A percentile compares a stretch with the other conserved stretches of the same genome.
Evolutionary conservation across 306 rosid species (phyloP).

Genomic region (Coriaria nepalensis): DNA sequence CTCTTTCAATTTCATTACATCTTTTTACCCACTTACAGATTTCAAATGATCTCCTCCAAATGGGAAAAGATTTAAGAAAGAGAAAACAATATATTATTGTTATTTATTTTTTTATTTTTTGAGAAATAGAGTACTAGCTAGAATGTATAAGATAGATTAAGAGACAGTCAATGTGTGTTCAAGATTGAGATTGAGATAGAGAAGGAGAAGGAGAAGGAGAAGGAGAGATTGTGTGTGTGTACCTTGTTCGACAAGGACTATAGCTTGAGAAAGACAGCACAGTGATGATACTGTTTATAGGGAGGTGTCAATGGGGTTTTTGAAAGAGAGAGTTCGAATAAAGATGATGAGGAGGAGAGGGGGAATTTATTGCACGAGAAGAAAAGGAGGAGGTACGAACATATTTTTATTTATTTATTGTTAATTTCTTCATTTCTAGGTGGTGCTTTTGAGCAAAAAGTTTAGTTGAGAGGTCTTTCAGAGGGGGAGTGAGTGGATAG

Average conservation of each 20-base stretch:
- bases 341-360: constrained; percentile 20
- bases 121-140: no score
- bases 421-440: not conserved
- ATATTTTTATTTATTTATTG: constrained; percentile 1
- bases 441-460: constrained; percentile 40
- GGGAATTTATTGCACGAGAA: constrained; percentile 37
- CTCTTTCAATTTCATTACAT: not conserved
- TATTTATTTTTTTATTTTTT: no score
- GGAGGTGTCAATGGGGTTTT: constrained; percentile 19
- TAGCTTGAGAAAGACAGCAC: constrained; percentile 55
- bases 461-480: constrained; percentile 20
- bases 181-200: not conserved
- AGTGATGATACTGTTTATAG: constrained; percentile 24
- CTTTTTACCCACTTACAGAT: constrained; percentile 2
- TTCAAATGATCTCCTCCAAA: no score
- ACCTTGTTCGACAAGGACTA: constrained; percentile 15
- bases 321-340: constrained; percentile 8
- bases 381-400: not conserved
- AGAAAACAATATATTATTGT: no score
- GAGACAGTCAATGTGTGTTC: constrained; percentile 1
- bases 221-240: not conserved
- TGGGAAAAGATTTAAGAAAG: no score
- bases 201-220: constrained; percentile 9
- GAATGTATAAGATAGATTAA: not conserved
- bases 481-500: constrained; percentile 37